Conservation (phyloP, 23 red algal genomes). For the Gracilaria vermiculophylla region DNA sequence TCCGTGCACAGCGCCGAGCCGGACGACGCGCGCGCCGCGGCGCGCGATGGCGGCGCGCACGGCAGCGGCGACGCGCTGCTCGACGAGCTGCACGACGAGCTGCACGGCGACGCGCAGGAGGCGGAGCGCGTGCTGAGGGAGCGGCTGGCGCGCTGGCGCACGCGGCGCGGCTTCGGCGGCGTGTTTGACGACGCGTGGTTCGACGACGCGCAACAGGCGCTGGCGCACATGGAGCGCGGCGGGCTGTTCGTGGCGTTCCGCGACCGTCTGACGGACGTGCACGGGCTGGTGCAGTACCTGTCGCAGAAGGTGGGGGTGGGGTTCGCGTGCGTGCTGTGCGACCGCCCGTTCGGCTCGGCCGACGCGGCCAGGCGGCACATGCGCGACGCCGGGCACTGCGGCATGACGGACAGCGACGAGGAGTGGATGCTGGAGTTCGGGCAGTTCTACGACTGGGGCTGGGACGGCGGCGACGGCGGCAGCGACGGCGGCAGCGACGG, state of each 20-base stretch:
- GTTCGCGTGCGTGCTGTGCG: conserved; percentile 63
- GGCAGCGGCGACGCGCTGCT: not conserved
- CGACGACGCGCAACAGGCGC: conserved; percentile 36
- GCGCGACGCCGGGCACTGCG: conserved; percentile 80
- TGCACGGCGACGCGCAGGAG: conserved; percentile 7
- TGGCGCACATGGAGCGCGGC: conserved; percentile 71
- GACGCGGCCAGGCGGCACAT: conserved; percentile 74
- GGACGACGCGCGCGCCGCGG: not conserved
- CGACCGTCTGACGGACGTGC: conserved; percentile 65
- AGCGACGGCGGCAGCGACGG: not conserved
- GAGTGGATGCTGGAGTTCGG: conserved; percentile 79
- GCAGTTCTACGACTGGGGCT: conserved; percentile 67
- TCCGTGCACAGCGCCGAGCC: conserved; percentile 3
- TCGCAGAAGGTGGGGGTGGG: conserved; percentile 82
- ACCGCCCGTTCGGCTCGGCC: conserved; percentile 55
- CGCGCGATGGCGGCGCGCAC: not conserved
- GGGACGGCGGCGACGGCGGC: conserved; percentile 2
- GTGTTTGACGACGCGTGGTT: conserved; percentile 73
- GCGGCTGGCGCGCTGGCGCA: conserved; percentile 31
- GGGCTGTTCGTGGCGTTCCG: conserved; percentile 84
- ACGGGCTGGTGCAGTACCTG: conserved; percentile 81
- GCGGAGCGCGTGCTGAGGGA: conserved; percentile 30
- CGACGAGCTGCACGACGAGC: not conserved
- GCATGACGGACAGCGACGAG: conserved; percentile 71
- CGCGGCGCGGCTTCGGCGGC: conserved; percentile 9